These are phyloP conservation scores for Crotalaria pallida DNA, from an alignment of 306 rosid genomes.

Conservation along the genomic window DNA sequence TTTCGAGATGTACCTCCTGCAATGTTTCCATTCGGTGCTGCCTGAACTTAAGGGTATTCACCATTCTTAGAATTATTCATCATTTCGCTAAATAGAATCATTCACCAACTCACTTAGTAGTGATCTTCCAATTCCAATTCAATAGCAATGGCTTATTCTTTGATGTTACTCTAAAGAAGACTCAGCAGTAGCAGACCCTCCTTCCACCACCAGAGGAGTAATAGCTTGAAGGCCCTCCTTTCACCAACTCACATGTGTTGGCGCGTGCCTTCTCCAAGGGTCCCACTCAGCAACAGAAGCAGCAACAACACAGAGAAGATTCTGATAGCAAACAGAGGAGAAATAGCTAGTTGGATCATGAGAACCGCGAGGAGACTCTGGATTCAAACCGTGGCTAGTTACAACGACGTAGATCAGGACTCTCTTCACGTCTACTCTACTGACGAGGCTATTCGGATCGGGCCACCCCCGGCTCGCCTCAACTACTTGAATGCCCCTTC, in stretches of 20 bases:
- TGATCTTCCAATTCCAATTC: background rate
- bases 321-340: conserved; percentile 90
- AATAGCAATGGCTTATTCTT: conserved; percentile 38
- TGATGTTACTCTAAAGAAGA: conserved; percentile 47
- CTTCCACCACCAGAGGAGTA: too few relatives aligned
- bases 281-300: background rate
- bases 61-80: background rate
- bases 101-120: background rate
- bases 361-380: conserved; percentile 79
- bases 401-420: conserved; percentile 74
- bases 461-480: conserved; percentile 76
- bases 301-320: conserved; percentile 72
- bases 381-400: conserved; percentile 79
- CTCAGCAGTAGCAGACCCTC: conserved; percentile 1
- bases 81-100: background rate
- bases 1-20: too few relatives aligned
- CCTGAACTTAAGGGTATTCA: too few relatives aligned
- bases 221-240: too few relatives aligned
- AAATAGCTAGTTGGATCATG: conserved; percentile 87
- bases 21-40: too few relatives aligned
- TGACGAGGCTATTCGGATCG: conserved; percentile 80
- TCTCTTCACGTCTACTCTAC: conserved; percentile 83
- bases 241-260: conserved; percentile 24
- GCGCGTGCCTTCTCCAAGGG: conserved; percentile 33
- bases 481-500: conserved; percentile 66